Base-by-base conservation (phyloP, 208 protist species). In the Phytomonas francai region DNA sequence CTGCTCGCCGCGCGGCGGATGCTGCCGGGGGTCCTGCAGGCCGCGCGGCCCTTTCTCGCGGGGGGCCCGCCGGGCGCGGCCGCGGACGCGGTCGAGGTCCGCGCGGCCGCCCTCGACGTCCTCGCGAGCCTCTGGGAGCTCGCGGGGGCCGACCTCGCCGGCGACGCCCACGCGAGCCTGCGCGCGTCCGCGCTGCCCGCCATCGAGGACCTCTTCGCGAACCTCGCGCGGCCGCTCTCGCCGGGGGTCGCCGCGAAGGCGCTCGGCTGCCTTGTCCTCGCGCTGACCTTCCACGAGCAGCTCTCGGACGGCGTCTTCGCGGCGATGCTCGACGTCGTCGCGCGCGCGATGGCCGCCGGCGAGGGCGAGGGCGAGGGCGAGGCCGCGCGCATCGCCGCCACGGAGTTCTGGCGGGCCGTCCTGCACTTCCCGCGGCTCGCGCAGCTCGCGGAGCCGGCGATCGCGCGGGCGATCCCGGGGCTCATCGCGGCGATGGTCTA, bases 401-500 rank as follows among this genome's bases (percentile, higher is more conserved):
- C 81, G 30, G 78, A 87, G 69, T 96, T 94, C 76, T 96, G 88
- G 87, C 70, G 76, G 29, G 81, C 76, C 29, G 78, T 92, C 12
- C 67, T 93, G 36, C 77, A 86, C 73, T 89, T 92, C 42, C 86
- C 85, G 27, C 83, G 76, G 42, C 89, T 96, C 65, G 81, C 81
- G 12, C 66, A 84, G 59, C 73, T 91, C 31, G 68, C 83, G 3
- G 77, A 85, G 67, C 54, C 78, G 0, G 75, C 70, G 3, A 69
- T 97, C 32, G 63, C 71, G 63, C 66, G 71, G 29, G 60, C 97
- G 19, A 83, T 97, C 16, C 88, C 89, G 9, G 63, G 86, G 9
- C 73, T 98, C n/a, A 87, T 98, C 39, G 72, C 72, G 12, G 80
- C 83, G 7, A 97, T 98, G 91, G 73, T 93, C 57, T 97, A 97